Evolutionary conservation across 768 basidiomycete genomes (phyloP).

Genomic region (Dictyophora rubrovolvata): DNA sequence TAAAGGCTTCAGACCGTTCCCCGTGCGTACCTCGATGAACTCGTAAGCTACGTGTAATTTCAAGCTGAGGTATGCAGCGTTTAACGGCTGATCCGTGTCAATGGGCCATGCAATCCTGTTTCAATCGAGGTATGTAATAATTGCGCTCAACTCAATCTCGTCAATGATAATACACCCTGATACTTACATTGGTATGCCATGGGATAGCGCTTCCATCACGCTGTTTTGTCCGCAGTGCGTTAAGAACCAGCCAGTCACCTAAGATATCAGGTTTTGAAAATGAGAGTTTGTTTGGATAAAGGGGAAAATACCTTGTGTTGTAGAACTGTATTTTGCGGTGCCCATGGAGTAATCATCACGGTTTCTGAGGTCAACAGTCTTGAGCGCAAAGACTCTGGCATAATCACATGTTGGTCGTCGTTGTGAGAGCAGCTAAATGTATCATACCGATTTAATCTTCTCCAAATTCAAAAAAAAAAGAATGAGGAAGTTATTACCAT

Average conservation of each 20-base stretch:
- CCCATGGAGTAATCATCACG: slow-evolving; percentile 17
- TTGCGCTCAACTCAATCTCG: not conserved
- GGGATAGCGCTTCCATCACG: slow-evolving; percentile 15
- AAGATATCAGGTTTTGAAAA: not conserved
- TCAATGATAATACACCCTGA: not conserved
- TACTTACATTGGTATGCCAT: slow-evolving; percentile 17
- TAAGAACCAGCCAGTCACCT: slow-evolving; percentile 18
- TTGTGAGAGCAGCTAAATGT: slow-evolving; percentile 15
- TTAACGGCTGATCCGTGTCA: slow-evolving; percentile 17
- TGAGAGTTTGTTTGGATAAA: not conserved
- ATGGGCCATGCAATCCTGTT: slow-evolving; percentile 20
- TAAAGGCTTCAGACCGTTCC: slow-evolving; percentile 10
- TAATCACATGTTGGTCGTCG: slow-evolving; percentile 7
- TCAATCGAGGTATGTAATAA: not conserved
- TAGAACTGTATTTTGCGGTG: slow-evolving; percentile 19
- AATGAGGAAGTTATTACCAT: slow-evolving; percentile 14
- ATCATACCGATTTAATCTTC: not conserved
- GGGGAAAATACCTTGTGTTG: slow-evolving; percentile 16
- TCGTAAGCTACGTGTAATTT: slow-evolving; percentile 14
- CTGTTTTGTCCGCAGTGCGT: slow-evolving; percentile 20
- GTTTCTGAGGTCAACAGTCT: slow-evolving; percentile 10
- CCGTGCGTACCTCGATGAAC: slow-evolving; percentile 15
- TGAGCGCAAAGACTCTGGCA: slow-evolving; percentile 14
- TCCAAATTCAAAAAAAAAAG: not conserved
- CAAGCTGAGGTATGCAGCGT: slow-evolving; percentile 14